Evolutionary conservation across 345 rosid species (phyloP).

Genomic region (Citrus cavaleriei): DNA sequence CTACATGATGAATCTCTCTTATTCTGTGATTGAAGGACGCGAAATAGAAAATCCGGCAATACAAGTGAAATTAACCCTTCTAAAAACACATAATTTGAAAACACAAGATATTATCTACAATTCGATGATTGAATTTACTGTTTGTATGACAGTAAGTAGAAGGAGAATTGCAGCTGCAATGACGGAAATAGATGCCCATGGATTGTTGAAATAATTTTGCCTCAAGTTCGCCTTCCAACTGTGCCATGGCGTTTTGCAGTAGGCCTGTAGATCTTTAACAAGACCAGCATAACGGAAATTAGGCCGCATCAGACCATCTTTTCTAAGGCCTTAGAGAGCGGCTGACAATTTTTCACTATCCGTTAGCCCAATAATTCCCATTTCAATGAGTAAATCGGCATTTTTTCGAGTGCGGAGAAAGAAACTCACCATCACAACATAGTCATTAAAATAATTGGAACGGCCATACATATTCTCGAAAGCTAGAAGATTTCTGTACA

Average conservation of each 20-base stretch:
- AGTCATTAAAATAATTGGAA: too few species aligned
- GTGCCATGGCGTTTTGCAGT: background rate
- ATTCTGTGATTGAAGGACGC: too few species aligned
- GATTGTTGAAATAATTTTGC: conserved; percentile 17
- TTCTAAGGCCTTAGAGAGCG: background rate
- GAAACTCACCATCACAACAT: too few species aligned
- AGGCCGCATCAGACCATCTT: background rate
- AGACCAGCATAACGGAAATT: conserved; percentile 1
- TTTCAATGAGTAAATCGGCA: too few species aligned
- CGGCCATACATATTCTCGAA: too few species aligned
- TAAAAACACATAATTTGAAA: too few species aligned
- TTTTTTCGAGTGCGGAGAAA: too few species aligned
- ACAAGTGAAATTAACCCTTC: background rate
- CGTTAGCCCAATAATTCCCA: too few species aligned
- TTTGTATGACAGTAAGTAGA: conserved; percentile 9
- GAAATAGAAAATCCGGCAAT: too few species aligned
- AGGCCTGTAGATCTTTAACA: background rate
- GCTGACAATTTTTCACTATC: background rate
- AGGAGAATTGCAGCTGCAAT: conserved; percentile 13
- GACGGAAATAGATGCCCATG: conserved; percentile 23
- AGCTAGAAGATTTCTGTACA: too few species aligned
- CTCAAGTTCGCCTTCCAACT: conserved; percentile 15
- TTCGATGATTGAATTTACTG: background rate
- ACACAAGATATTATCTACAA: background rate
- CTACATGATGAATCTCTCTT: too few species aligned